Evolutionary conservation across 2,329 filamentous ascomycete genomes (phyloP).

Genomic region (Penicillium italicum): DNA sequence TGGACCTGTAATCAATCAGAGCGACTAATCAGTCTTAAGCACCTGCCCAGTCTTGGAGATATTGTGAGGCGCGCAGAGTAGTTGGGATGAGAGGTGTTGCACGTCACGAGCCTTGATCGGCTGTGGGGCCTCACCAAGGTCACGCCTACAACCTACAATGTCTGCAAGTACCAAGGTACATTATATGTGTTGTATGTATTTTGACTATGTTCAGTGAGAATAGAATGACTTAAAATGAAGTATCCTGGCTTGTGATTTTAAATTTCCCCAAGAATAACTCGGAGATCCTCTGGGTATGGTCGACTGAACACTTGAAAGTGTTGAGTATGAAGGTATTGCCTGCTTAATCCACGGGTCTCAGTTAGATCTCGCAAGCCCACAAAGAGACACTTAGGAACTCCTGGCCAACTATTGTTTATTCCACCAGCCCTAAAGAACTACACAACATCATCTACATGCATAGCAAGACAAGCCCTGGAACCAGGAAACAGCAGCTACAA

Average conservation of each 20-base stretch:
- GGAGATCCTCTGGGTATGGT: background rate
- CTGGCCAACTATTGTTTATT: too few relatives aligned
- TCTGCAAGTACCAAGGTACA: background rate
- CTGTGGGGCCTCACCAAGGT: slow-evolving; percentile 7
- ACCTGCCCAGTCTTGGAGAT: background rate
- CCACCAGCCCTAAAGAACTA: too few relatives aligned
- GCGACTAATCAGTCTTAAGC: background rate
- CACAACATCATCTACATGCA: too few relatives aligned
- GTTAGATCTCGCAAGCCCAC: too few relatives aligned
- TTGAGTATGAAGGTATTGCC: background rate
- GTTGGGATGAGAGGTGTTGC: slow-evolving; percentile 6
- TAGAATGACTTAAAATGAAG: background rate
- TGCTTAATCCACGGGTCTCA: too few relatives aligned
- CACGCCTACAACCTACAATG: background rate
- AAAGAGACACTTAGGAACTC: too few relatives aligned
- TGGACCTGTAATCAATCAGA: background rate
- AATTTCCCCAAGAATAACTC: background rate
- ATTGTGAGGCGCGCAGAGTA: background rate
- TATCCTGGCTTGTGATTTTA: background rate
- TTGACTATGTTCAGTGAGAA: background rate
- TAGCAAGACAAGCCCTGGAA: too few relatives aligned
- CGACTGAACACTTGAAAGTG: background rate
- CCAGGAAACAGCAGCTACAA: too few relatives aligned
- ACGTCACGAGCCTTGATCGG: slow-evolving; percentile 10
- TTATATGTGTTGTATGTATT: background rate